A percentile compares a stretch with the other conserved stretches of the same genome.
Evolutionary conservation across 768 basidiomycete species (phyloP).

Genomic region (Sistotremastrum niveocremeum): DNA sequence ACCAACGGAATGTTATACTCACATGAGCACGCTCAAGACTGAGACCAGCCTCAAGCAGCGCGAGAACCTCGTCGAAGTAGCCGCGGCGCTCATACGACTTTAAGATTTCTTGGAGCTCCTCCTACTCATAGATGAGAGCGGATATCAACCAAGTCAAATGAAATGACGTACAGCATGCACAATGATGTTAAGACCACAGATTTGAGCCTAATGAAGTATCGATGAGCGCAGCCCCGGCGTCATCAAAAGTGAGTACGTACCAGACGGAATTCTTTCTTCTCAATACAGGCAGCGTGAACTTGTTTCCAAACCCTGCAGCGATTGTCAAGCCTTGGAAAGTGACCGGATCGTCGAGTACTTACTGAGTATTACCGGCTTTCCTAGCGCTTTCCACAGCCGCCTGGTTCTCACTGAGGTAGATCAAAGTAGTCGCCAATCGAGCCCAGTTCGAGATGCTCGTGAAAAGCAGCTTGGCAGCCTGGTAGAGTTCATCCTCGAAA

Average conservation of each 20-base stretch:
- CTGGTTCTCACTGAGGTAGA: constrained; percentile 97
- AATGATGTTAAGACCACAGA: constrained; percentile 95
- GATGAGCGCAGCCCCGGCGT: too few relatives aligned
- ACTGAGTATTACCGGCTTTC: constrained; percentile 99
- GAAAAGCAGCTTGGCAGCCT: constrained; percentile 92
- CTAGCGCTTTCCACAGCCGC: constrained; percentile 98
- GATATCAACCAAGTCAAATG: constrained; percentile 8
- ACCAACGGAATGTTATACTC: constrained; percentile 12
- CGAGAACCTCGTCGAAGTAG: constrained; percentile 88
- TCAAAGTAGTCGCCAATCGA: constrained; percentile 90
- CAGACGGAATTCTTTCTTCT: constrained; percentile 92
- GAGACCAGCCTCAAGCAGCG: constrained; percentile 84
- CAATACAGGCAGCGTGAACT: constrained; percentile 95
- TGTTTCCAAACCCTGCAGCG: constrained; percentile 91
- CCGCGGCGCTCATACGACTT: constrained; percentile 83
- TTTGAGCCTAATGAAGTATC: constrained; percentile 56
- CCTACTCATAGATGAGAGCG: constrained; percentile 24
- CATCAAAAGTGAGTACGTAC: constrained; percentile 22
- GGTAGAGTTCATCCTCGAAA: constrained; percentile 96
- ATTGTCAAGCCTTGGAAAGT: neutral
- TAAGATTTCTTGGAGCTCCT: constrained; percentile 63
- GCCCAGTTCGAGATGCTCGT: constrained; percentile 99
- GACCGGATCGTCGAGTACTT: constrained; percentile 15
- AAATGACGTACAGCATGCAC: constrained; percentile 55
- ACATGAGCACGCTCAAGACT: constrained; percentile 94